These are phyloP conservation scores for Akebia trifoliata DNA, from an alignment of 164 flowering plant species.

Conservation along the genomic window DNA sequence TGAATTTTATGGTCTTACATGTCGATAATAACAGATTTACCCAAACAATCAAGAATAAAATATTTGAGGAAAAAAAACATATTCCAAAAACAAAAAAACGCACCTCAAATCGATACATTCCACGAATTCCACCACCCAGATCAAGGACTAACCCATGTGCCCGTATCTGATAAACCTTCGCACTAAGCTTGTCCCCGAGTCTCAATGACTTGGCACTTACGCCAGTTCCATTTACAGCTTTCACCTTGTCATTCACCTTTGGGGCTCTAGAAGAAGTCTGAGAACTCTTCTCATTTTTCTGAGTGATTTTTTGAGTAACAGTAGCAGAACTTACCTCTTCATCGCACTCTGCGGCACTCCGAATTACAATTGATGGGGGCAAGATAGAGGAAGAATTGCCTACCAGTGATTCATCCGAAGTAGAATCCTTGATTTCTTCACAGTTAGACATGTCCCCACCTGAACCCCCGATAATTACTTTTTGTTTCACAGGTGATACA, in stretches of 20 bases:
- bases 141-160: slow-evolving; percentile 80
- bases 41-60: not conserved
- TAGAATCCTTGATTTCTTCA: slow-evolving; percentile 25
- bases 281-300: slow-evolving; percentile 11
- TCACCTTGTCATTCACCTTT: slow-evolving; percentile 10
- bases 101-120: slow-evolving; percentile 91
- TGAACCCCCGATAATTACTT: slow-evolving; percentile 31
- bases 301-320: slow-evolving; percentile 6
- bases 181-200: slow-evolving; percentile 58
- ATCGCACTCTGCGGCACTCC: slow-evolving; percentile 91
- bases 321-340: slow-evolving; percentile 45
- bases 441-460: slow-evolving; percentile 19
- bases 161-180: slow-evolving; percentile 71
- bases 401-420: slow-evolving; percentile 17
- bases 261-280: slow-evolving; percentile 12
- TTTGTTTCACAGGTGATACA: slow-evolving; percentile 19
- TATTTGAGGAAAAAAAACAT: not conserved
- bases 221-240: slow-evolving; percentile 18
- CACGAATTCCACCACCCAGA: slow-evolving; percentile 72
- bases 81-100: not conserved
- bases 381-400: slow-evolving; percentile 20
- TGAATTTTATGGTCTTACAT: not conserved
- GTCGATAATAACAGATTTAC: not conserved
- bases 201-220: slow-evolving; percentile 44
- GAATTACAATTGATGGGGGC: slow-evolving; percentile 52